Conservation (phyloP, 108 stramenopile genomes). For the Cylindrotheca fusiformis region DNA sequence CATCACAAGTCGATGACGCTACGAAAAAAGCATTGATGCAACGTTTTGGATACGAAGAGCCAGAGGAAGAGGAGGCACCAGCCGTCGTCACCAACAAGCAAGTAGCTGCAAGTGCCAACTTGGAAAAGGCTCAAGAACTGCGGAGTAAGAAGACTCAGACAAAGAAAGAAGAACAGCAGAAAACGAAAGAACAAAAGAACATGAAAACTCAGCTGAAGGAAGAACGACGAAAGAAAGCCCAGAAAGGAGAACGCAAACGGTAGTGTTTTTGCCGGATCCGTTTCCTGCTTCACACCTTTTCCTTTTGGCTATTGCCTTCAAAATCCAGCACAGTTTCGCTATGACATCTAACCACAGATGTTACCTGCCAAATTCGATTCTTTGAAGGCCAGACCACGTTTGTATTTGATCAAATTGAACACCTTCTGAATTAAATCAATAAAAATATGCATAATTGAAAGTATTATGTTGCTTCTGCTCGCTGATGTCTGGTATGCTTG, state of each 20-base stretch:
- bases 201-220: constrained; percentile 55
- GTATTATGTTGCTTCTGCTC: no score
- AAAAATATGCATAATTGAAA: no score
- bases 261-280: constrained; percentile 16
- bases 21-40: constrained; percentile 65
- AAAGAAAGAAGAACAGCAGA: constrained; percentile 75
- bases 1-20: constrained; percentile 44
- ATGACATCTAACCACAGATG: no score
- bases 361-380: no score
- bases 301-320: no score
- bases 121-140: constrained; percentile 35
- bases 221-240: constrained; percentile 48
- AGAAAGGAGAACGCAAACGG: constrained; percentile 55
- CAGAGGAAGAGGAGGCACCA: constrained; percentile 39
- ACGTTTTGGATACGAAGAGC: constrained; percentile 77
- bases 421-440: no score
- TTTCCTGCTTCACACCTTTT: no score
- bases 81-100: constrained; percentile 40
- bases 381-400: no score
- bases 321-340: no score
- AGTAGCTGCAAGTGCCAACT: constrained; percentile 35
- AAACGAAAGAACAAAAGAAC: constrained; percentile 59
- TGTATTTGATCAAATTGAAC: no score
- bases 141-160: constrained; percentile 37
- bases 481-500: no score